Evolutionary conservation across 2,329 filamentous ascomycete genomes (phyloP), one percentile per base, ranked within the genome.

Genomic region (Fusarium equiseti): DNA sequence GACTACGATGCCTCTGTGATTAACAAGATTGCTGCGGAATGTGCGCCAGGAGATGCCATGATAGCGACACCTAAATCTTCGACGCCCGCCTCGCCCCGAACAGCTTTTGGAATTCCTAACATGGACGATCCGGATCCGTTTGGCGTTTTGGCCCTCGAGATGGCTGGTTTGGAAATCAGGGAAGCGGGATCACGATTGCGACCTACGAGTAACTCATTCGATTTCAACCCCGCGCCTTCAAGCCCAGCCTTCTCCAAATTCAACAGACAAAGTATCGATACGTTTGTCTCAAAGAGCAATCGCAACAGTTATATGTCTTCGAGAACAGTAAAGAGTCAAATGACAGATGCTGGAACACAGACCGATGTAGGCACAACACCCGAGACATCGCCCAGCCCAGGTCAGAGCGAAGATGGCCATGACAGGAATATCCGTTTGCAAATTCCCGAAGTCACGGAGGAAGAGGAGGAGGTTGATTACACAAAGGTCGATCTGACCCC

Each of bases 101-200:
- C 85, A 31, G 82, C 83, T 3, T 97, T 98, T 81, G 95, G 95
- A 4, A 84, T 97, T 18, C 94, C 94, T 1, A 90, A 91, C 68
- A 81, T 84, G 6, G 89, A 94, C 58, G 95, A 98, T 74, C 94
- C 95, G 0, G 95, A 98, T 78, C 95, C 95, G 1, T 98, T 93
- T 77, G 95, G 95, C 26, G 92, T 98, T 27, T 87, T 95, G 70
- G 95, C 95, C 10, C 83, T 98, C n/a, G 94, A 97, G 77, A 91
- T 94, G 83, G 92, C 94, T 66, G 95, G 95, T 4, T 83, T 98
- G 59, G 93, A 95, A 74, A 96, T 98, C 71, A 89, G 92, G 55
- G 95, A 98, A 82, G 95, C 95, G n/a, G 94, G 94, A 35, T 88
- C 90, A 52, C 76, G 76, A 9, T 85, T 88, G 57, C 86, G 93